Evolutionary conservation across 1,139 yeast species (phyloP).

Genomic region (Debaryomyces psychrophilus): DNA sequence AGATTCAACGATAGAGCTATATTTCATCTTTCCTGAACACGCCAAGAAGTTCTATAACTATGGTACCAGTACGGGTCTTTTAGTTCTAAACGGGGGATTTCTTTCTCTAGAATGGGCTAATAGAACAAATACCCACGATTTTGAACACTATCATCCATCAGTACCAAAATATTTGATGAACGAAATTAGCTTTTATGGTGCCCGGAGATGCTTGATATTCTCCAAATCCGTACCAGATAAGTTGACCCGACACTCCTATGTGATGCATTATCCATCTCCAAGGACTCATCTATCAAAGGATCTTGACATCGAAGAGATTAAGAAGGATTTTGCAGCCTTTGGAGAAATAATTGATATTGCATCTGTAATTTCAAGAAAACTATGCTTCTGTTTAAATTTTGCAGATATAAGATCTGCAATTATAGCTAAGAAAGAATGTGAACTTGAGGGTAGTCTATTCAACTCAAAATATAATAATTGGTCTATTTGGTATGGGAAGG

Average conservation of each 20-base stretch:
- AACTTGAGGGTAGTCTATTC: conserved; percentile 38
- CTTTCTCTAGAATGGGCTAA: conserved; percentile 47
- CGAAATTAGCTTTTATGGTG: conserved; percentile 34
- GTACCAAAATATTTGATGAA: conserved; percentile 30
- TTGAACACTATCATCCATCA: conserved; percentile 32
- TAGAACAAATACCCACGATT: conserved; percentile 26
- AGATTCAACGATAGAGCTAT: conserved; percentile 42
- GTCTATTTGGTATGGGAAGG: conserved; percentile 69
- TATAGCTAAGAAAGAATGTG: conserved; percentile 55
- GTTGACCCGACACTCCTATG: conserved; percentile 20
- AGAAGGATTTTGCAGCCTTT: conserved; percentile 53
- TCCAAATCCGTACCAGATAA: conserved; percentile 32
- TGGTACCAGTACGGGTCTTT: conserved; percentile 56
- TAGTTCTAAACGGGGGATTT: conserved; percentile 61
- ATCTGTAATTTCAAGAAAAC: conserved; percentile 67
- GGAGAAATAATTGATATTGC: conserved; percentile 67
- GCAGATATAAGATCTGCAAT: conserved; percentile 67
- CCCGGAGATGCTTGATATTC: conserved; percentile 40
- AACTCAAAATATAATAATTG: conserved; percentile 57
- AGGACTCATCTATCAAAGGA: conserved; percentile 32
- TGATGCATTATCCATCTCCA: conserved; percentile 39
- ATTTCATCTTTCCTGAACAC: conserved; percentile 55
- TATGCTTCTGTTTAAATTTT: conserved; percentile 66
- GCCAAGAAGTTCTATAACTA: conserved; percentile 60
- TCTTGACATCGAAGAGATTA: conserved; percentile 36